Evolutionary conservation across 2,329 filamentous ascomycete species (phyloP), one percentile per base, ranked within the genome.

Genomic region (Exophiala phaeomuriformis): DNA sequence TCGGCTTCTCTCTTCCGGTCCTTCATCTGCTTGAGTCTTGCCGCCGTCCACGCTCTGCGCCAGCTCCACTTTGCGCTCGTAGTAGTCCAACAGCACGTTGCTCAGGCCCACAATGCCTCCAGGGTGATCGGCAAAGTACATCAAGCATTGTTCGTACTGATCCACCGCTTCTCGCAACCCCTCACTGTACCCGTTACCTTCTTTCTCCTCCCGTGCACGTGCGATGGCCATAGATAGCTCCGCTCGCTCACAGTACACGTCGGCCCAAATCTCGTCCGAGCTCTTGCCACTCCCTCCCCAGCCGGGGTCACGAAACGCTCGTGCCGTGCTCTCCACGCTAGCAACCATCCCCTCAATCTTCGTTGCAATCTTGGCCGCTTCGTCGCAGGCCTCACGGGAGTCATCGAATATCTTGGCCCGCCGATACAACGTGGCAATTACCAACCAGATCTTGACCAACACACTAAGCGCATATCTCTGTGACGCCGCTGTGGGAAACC

Each of bases 351-450:
- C 69, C 68, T 95, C 88, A 7, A 95, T 77, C 0, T 72, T 74
- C 60, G 85, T 77, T 1, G 89, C 83, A 35, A 95, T 77, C 65
- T 86, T 87, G 55, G 82, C 77, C 1, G 91, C 93, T 73, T 97
- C 93, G 7, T 82, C 78, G 30, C 90, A 81, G 4, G 91, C 89
- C 49, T 84, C 87, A 62, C 81, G 81, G 8, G 87, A 83, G 67
- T 97, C 91, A 19, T 90, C 85, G 51, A 82, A 81, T 73, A 94
- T 82, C 5, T 80, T 80, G 5, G 91, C 88, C 49, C 89, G 81
- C 30, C 89, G 82, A 66, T 97, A 98, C 60, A 97, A 84, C 0
- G 86, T 86, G 1, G 89, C 86, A 57, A 96, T 89, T 66, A 93
- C 85, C 5, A 96, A 76, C 93, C 93, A 98, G 32, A 96, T 83